phyloP scores from a whole-genome alignment of 139 green algal genomes.

The Closterium sp. region DNA sequence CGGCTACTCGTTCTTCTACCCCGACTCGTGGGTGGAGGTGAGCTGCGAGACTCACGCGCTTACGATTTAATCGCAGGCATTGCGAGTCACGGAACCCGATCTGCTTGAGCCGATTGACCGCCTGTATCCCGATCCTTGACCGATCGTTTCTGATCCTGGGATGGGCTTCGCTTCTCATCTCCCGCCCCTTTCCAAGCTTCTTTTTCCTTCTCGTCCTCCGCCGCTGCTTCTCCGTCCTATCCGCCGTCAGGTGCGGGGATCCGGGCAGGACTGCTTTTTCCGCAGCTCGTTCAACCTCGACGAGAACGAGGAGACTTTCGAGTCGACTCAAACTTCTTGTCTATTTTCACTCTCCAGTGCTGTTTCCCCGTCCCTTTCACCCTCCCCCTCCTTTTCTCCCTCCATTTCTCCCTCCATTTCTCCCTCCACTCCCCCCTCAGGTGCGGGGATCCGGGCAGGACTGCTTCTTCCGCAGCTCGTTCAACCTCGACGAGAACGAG shows the following conservation, averaged over 20 bases:
- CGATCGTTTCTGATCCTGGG: neutral
- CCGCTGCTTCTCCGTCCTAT: neutral
- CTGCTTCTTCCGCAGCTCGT: conserved; percentile 68
- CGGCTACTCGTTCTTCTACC: conserved; percentile 45
- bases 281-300: conserved; percentile 80
- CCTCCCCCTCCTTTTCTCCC: too few species aligned
- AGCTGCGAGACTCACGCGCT: neutral
- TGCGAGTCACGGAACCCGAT: too few species aligned
- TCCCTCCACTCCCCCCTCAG: conserved; percentile 14
- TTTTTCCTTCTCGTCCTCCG: neutral
- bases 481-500: conserved; percentile 80
- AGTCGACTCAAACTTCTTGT: neutral
- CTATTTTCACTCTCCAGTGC: neutral
- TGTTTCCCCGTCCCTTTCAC: neutral
- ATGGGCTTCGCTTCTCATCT: neutral
- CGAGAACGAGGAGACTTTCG: conserved; percentile 62
- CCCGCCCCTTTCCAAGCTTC: neutral
- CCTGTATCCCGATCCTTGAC: neutral
- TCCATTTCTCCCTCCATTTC: too few species aligned
- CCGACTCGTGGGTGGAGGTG: conserved; percentile 50
- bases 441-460: conserved; percentile 41
- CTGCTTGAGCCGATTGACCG: neutral
- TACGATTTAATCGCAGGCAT: too few species aligned
- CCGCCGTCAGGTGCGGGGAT: conserved; percentile 17
- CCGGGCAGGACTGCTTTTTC: conserved; percentile 40